These are phyloP conservation scores for Zalerion maritima DNA, from an alignment of 495 filamentous ascomycete genomes.

Conservation along the genomic window DNA sequence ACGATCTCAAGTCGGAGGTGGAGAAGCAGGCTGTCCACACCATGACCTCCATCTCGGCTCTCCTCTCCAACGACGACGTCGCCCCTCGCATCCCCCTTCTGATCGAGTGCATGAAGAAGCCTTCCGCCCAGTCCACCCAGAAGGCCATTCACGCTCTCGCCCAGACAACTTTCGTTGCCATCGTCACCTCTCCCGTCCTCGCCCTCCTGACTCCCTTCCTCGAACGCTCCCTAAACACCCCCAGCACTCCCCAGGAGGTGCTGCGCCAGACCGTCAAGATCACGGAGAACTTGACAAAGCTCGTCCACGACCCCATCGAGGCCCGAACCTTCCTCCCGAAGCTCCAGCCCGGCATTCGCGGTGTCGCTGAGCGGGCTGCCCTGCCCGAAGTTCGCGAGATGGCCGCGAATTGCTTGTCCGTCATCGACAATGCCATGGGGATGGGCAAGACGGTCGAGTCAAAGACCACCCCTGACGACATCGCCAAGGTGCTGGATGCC, in stretches of 20 bases:
- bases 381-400: slow-evolving; percentile 90
- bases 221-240: slow-evolving; percentile 81
- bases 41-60: slow-evolving; percentile 77
- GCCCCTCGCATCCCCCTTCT: slow-evolving; percentile 83
- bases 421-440: slow-evolving; percentile 90
- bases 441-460: slow-evolving; percentile 53
- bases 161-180: slow-evolving; percentile 95
- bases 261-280: slow-evolving; percentile 91
- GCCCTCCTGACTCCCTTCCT: slow-evolving; percentile 94
- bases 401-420: slow-evolving; percentile 62
- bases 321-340: slow-evolving; percentile 93
- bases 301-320: slow-evolving; percentile 95
- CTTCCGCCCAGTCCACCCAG: slow-evolving; percentile 72
- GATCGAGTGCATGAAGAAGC: slow-evolving; percentile 89
- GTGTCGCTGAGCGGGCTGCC: slow-evolving; percentile 72
- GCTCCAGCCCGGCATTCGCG: slow-evolving; percentile 85
- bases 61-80: slow-evolving; percentile 95
- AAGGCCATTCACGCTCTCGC: slow-evolving; percentile 95
- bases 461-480: slow-evolving; percentile 58
- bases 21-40: slow-evolving; percentile 78
- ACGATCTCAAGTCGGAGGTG: slow-evolving; percentile 84
- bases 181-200: slow-evolving; percentile 93
- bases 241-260: slow-evolving; percentile 83
- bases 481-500: slow-evolving; percentile 55
- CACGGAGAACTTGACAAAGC: slow-evolving; percentile 96